Base-by-base conservation (phyloP, 495 filamentous ascomycete genomes). In the Hypomontagnella submonticulosa region DNA sequence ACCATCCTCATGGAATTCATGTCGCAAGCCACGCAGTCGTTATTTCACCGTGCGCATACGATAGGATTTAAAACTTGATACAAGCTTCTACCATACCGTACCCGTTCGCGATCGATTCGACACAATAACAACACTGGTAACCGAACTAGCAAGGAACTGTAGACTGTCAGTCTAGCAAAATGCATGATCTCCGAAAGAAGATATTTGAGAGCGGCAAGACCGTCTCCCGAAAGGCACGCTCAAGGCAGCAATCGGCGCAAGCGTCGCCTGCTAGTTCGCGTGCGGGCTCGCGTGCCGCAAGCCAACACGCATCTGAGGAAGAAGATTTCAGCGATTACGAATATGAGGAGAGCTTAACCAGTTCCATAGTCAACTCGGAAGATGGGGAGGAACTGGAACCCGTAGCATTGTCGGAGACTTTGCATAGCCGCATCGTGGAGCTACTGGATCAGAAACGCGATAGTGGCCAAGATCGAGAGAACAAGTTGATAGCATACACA, bases 181-280 rank as follows among this genome's bases (percentile, higher is more conserved):
- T 92, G 90, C 88, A 83, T 73, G 88, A 92, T 70, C 85, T 97
- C 53, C 86, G 91, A 69, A 88, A 93, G 72, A 91, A 91, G 74
- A 92, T 90, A 33, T 71, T 80, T 19, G 90, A 93, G 80, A 91
- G 89, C 79, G 87, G 88, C 73, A 99, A 99, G 81, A 99, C 94
- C 34, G 83, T 95, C 48, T 97, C 95, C 34, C 88, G 89, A 72
- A 97, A 97, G 78, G 93, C 93, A 5, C 88, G 87, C 48, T 91
- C 90, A 11, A 84, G 86, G 47, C 84, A 87, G 44, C 86, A 86
- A 9, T 91, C 91, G 1, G 82, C 84, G 12, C 81, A 85, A 27
- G 85, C 82, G 3, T 92, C 79, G 0, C 74, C 71, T 4, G 71
- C 66, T 38, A 72, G 71, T 30, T 75, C 79, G 3, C 85, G 86